Conservation (phyloP, 805 yeast genomes). For the Candida coquimbonensis region DNA sequence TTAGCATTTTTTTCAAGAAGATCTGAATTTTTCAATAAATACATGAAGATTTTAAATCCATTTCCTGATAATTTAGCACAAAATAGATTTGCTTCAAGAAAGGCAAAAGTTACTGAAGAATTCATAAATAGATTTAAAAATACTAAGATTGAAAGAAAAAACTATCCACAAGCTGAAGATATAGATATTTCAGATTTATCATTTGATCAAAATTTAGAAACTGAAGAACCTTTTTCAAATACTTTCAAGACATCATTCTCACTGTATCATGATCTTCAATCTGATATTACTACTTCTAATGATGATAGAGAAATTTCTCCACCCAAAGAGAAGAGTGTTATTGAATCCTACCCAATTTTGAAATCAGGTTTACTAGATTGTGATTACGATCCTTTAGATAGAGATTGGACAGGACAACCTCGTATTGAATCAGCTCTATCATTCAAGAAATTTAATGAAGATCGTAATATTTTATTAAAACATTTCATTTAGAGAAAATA, state of each 20-base stretch:
- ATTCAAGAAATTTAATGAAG: slow-evolving; percentile 11
- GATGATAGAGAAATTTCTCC: not conserved
- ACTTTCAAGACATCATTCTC: slow-evolving; percentile 14
- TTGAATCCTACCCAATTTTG: not conserved
- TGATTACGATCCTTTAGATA: slow-evolving; percentile 15
- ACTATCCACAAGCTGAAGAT: slow-evolving; percentile 17
- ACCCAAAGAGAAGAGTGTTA: not conserved
- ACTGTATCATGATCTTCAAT: slow-evolving; percentile 2
- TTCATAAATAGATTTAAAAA: slow-evolving; percentile 11
- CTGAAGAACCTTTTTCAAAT: slow-evolving; percentile 6
- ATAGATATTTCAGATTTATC: not conserved
- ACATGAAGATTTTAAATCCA: slow-evolving; percentile 16
- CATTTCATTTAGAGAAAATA: slow-evolving; percentile 3
- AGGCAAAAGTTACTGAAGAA: slow-evolving; percentile 12
- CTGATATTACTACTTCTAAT: not conserved
- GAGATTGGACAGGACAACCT: slow-evolving; percentile 9
- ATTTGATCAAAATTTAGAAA: not conserved
- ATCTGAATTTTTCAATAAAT: slow-evolving; percentile 14
- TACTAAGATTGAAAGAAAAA: slow-evolving; percentile 7
- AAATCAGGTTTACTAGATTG: slow-evolving; percentile 9
- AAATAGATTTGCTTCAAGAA: slow-evolving; percentile 18
- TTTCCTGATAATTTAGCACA: slow-evolving; percentile 13
- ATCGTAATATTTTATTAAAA: slow-evolving; percentile 12
- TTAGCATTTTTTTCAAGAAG: slow-evolving; percentile 19
- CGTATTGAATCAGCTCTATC: not conserved